Evolutionary conservation across 1,284 basidiomycete genomes (phyloP), one percentile per base, ranked within the genome.

Genomic region (Ganoderma leucocontextum): DNA sequence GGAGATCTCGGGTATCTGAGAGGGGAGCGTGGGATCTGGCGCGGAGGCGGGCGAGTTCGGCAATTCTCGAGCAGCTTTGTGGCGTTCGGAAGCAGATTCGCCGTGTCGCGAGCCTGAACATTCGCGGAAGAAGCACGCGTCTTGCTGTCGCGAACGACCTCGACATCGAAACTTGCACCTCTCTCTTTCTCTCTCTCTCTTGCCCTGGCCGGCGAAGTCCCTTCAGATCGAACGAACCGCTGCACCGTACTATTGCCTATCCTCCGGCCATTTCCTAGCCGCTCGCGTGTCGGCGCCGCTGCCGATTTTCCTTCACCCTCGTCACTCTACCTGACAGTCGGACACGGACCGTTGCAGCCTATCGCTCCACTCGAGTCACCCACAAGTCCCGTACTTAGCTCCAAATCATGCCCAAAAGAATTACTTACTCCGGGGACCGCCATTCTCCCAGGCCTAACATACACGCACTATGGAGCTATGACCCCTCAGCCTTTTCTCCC

Each of bases 21-120:
- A 29, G 57, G 41, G 12, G 39, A 47, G n/a, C 59, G 59, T 60
- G n/a, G 25, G 60, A 47, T 47, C 35, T 25, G 8, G 35, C 13
- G n/a, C 39, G 60, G n/a, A 39, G 3, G 53, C 25, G n/a, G 44
- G 12, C 19, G 57, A 36, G 62, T 67, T 58, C 64, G 70, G 72
- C 66, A 65, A 66, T 73, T 70, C 71, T 73, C 63, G 68, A 72
- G 69, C 63, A 72, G 70, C 75, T 76, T 76, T 73, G 75, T 76
- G 75, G 75, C 75, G 75, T 73, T 66, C 71, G 70, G 72, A 73
- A 72, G 70, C 68, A 63, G 70, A 58, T 36, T 58, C 57, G 57
- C 57, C 36, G 35, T 22, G 35, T 59, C 38, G 36, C 58, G 36
- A 38, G 38, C 58, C 58, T 59, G 55, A 59, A 58, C 55, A 36